Evolutionary conservation across 2,329 filamentous ascomycete genomes (phyloP).

Genomic region (Fusarium burgessii): DNA sequence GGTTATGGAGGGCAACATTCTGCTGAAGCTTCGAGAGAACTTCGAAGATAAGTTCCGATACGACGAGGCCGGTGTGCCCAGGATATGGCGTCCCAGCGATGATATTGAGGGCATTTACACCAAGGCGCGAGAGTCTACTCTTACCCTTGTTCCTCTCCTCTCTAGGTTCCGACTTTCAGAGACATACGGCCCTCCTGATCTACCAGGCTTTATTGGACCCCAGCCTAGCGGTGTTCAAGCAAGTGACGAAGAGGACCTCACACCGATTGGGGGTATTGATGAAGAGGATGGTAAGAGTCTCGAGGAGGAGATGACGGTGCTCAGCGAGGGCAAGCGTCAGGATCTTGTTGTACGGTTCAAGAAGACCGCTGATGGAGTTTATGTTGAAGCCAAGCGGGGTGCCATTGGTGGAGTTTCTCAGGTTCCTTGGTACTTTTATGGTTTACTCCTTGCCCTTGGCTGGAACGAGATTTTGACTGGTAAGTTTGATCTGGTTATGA

Average conservation of each 20-base stretch:
- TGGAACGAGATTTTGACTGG: constrained; percentile 98
- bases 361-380: constrained; percentile 97
- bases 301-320: constrained; percentile 96
- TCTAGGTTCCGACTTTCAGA: constrained; percentile 83
- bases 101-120: constrained; percentile 98
- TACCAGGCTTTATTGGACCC: constrained; percentile 84
- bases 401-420: constrained; percentile 96
- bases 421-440: constrained; percentile 95
- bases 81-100: constrained; percentile 96
- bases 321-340: constrained; percentile 89
- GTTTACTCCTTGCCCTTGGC: constrained; percentile 86
- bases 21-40: constrained; percentile 95
- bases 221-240: constrained; percentile 79
- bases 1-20: constrained; percentile 95
- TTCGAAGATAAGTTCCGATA: constrained; percentile 99
- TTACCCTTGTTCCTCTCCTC: constrained; percentile 89
- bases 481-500: constrained; percentile 60
- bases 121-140: constrained; percentile 88
- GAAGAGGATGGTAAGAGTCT: constrained; percentile 94
- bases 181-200: constrained; percentile 81
- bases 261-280: constrained; percentile 92
- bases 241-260: constrained; percentile 89
- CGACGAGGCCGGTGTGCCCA: constrained; percentile 91
- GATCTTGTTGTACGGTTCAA: constrained; percentile 96
- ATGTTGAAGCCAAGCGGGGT: constrained; percentile 96